A percentile compares a stretch with the other conserved stretches of the same genome.
Evolutionary conservation across 306 rosid genomes (phyloP).

Genomic region (Sophora flavescens): DNA sequence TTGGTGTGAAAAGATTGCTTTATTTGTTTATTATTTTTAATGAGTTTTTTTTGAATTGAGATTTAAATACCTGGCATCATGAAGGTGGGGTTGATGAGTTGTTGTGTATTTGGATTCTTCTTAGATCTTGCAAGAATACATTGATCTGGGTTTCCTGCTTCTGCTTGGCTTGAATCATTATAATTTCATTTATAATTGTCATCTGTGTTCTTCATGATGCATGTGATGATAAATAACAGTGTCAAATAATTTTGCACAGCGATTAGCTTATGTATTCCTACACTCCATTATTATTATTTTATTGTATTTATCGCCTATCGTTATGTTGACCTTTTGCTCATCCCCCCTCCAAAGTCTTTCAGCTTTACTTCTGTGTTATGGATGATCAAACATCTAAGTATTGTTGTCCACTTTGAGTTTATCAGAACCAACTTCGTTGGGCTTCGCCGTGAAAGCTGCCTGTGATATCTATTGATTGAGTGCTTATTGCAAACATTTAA

Average conservation of each 20-base stretch:
- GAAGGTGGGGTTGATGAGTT: conserved; percentile 14
- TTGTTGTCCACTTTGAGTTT: conserved; percentile 18
- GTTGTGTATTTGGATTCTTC: conserved; percentile 25
- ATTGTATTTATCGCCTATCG: background rate
- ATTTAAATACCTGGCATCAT: conserved; percentile 17
- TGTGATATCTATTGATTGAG: conserved; percentile 30
- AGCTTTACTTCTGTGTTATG: conserved; percentile 6
- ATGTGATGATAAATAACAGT: conserved; percentile 21
- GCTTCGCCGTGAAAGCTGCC: conserved; percentile 19
- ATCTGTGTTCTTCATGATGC: conserved; percentile 35
- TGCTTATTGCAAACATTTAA: conserved; percentile 30
- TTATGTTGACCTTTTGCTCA: background rate
- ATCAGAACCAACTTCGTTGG: conserved; percentile 1
- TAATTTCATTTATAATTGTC: background rate
- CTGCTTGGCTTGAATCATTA: conserved; percentile 30
- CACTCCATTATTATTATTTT: conserved; percentile 6
- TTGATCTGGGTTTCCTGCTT: conserved; percentile 20
- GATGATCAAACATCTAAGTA: conserved; percentile 20
- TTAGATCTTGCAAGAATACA: conserved; percentile 6
- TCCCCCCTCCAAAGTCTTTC: background rate
- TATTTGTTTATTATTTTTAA: background rate
- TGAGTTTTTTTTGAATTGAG: conserved; percentile 22
- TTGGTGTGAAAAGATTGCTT: background rate
- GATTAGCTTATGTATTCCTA: conserved; percentile 1
- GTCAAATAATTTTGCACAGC: conserved; percentile 33